phyloP scores from a whole-genome alignment of 148 eudicot species.

The Oxyria digyna region DNA sequence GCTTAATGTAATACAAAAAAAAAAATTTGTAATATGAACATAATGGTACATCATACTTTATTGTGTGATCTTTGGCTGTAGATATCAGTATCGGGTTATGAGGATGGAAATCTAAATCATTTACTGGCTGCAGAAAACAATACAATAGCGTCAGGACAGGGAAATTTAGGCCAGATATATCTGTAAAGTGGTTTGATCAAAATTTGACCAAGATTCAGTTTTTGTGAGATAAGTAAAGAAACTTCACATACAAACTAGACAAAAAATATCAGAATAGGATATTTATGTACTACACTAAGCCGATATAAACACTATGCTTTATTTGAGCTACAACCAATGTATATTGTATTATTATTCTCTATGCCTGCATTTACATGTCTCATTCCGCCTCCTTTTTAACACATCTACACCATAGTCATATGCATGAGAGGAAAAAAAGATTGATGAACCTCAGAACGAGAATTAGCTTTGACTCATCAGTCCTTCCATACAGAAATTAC shows the following conservation, averaged over 20 bases:
- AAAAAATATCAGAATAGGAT: neutral
- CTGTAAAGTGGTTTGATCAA: neutral
- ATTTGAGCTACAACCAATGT: neutral
- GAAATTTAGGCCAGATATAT: neutral
- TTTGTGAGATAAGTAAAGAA: neutral
- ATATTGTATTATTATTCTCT: neutral
- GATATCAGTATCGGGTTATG: constrained; percentile 58
- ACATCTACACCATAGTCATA: neutral
- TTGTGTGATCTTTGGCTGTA: constrained; percentile 81
- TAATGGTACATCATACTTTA: constrained; percentile 38
- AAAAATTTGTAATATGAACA: neutral
- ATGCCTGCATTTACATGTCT: neutral
- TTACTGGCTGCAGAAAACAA: constrained; percentile 52
- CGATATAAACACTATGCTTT: neutral
- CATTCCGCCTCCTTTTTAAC: neutral
- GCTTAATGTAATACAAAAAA: neutral
- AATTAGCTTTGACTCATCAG: neutral
- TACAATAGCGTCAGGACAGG: neutral
- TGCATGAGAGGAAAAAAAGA: neutral
- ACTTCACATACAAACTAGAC: neutral
- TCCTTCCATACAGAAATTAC: neutral
- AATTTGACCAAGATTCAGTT: neutral
- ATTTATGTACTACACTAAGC: neutral
- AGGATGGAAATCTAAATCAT: constrained; percentile 90
- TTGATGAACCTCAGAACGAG: neutral